These are phyloP conservation scores for Tremellales sp. DNA, from an alignment of 1,284 basidiomycete species.

Conservation along the genomic window DNA sequence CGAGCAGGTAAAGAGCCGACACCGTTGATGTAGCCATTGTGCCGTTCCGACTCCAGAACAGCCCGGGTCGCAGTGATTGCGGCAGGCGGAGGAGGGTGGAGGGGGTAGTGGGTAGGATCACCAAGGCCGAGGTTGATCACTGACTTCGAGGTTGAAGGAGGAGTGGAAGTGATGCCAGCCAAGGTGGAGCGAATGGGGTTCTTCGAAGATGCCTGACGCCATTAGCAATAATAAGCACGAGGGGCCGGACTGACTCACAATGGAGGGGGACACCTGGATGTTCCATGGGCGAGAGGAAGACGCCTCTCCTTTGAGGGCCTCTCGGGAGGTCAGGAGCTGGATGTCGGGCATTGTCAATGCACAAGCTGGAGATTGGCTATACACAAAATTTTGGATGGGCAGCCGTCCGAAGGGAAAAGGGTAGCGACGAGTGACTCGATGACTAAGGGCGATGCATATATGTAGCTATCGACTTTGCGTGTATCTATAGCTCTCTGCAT, in stretches of 20 bases:
- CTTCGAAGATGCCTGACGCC: slow-evolving; percentile 21
- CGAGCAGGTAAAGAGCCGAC: slow-evolving; percentile 36
- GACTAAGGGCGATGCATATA: too few relatives aligned
- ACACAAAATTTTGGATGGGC: too few relatives aligned
- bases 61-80: slow-evolving; percentile 32
- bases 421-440: too few relatives aligned
- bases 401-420: too few relatives aligned
- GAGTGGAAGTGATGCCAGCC: slow-evolving; percentile 25
- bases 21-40: slow-evolving; percentile 43
- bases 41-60: slow-evolving; percentile 22
- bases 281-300: slow-evolving; percentile 21
- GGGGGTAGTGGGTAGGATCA: slow-evolving; percentile 43
- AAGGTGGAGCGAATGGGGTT: slow-evolving; percentile 39
- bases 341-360: slow-evolving; percentile 26
- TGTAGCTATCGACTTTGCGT: too few relatives aligned
- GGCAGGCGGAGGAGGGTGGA: slow-evolving; percentile 38
- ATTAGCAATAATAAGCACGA: too few relatives aligned
- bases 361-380: too few relatives aligned
- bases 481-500: too few relatives aligned
- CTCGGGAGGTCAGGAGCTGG: slow-evolving; percentile 13
- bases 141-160: slow-evolving; percentile 26
- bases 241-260: slow-evolving; percentile 23
- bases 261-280: slow-evolving; percentile 28
- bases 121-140: slow-evolving; percentile 48
- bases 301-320: slow-evolving; percentile 10